phyloP scores from a whole-genome alignment of 2,329 filamentous ascomycete species.

The Colletotrichum scovillei region DNA sequence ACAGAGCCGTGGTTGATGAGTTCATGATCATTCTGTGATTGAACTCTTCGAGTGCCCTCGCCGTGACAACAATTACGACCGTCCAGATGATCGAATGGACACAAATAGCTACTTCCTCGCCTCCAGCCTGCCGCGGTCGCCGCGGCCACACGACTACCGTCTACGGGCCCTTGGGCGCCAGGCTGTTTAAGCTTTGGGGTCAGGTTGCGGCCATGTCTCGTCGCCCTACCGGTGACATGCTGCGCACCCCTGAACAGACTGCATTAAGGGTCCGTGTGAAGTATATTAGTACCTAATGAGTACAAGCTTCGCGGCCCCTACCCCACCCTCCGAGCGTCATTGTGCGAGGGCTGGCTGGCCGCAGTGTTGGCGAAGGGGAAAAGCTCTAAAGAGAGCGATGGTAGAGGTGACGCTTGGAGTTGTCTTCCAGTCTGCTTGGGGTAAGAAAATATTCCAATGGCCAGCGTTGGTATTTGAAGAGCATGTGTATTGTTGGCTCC shows the following conservation, averaged over 20 bases:
- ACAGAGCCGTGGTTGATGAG: not conserved
- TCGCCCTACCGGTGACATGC: slow-evolving; percentile 21
- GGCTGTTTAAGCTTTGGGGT: slow-evolving; percentile 32
- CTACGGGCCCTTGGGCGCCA: not conserved
- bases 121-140: not conserved
- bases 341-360: not conserved
- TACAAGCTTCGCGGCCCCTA: not conserved
- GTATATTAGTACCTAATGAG: slow-evolving; percentile 18
- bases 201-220: slow-evolving; percentile 13
- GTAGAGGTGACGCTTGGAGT: slow-evolving; percentile 4
- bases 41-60: not conserved
- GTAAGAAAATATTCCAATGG: too few species aligned
- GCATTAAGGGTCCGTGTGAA: not conserved
- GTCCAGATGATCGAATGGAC: not conserved
- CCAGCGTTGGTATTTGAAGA: not conserved
- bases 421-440: not conserved
- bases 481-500: not conserved
- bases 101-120: not conserved
- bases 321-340: slow-evolving; percentile 31
- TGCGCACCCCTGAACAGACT: not conserved
- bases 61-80: not conserved
- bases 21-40: not conserved
- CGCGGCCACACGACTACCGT: not conserved
- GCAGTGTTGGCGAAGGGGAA: not conserved
- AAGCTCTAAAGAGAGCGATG: not conserved